These are phyloP conservation scores for Senecio squalidus DNA, from an alignment of 140 eudicot genomes.

Conservation along the genomic window DNA sequence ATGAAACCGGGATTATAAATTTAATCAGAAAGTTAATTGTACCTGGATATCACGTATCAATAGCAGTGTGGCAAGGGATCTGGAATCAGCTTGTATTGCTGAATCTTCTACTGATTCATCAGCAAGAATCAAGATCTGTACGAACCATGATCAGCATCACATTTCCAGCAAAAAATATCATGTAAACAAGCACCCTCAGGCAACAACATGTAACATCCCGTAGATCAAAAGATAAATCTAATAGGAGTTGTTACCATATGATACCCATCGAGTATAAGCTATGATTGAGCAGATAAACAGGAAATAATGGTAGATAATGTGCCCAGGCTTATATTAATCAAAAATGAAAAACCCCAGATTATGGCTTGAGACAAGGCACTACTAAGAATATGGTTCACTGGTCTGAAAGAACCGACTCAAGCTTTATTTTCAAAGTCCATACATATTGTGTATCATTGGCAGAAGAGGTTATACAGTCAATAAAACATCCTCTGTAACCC, in stretches of 20 bases:
- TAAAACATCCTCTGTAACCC: not conserved
- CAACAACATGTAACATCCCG: not conserved
- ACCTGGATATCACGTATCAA: conserved; percentile 93
- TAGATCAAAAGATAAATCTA: not conserved
- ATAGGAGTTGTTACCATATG: not conserved
- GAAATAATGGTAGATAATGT: not conserved
- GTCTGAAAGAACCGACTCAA: not conserved
- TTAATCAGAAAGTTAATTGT: not conserved
- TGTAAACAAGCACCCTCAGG: not conserved
- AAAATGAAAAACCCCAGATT: not conserved
- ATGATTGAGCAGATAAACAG: not conserved
- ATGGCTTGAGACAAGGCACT: not conserved
- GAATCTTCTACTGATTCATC: conserved; percentile 96
- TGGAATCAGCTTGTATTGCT: conserved; percentile 86
- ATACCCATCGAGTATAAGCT: not conserved
- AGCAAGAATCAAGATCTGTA: conserved; percentile 81
- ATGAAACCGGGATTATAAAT: not conserved
- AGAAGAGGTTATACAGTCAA: too few relatives aligned
- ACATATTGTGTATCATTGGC: not conserved
- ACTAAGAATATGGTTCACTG: not conserved
- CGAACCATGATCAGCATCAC: conserved; percentile 18
- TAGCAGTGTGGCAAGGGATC: conserved; percentile 85
- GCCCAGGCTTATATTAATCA: not conserved
- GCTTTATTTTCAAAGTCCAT: too few relatives aligned
- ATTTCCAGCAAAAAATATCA: not conserved